Evolutionary conservation across 805 yeast species (phyloP), one percentile per base, ranked within the genome.

Genomic region (Metschnikowia similis): DNA sequence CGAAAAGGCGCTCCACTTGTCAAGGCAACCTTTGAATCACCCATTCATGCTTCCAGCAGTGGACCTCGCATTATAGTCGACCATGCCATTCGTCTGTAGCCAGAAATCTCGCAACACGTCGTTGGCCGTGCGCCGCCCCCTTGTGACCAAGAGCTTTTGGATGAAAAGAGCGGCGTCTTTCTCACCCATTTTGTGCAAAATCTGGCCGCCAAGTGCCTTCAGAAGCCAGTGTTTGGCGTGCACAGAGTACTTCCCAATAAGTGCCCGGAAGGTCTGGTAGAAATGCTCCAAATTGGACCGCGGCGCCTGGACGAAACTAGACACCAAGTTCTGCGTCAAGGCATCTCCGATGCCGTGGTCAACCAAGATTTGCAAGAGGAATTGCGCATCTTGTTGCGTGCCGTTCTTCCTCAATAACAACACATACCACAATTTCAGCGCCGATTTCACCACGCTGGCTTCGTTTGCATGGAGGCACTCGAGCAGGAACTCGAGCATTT

Each of bases 61-160:
- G 21, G 4, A 4, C 34, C 45, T 41, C 28, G 38, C 4, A 29
- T 53, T 56, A 50, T 64, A 80, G 48, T 79, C 80, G 5, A 75
- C 65, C 47, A 82, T 63, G 1, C 85, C 84, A 54, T 84, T 85
- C 26, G 75, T 71, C 29, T 76, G 74, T 21, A 84, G 65, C 91
- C 91, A 86, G 65, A 84, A 82, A 46, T 76, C 79, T 49, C 82
- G 77, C 10, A 86, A 67, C 0, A 82, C 72, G 17, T 76, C 82
- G 45, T 80, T 76, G 2, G 85, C 83, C 36, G 76, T 76, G 56
- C 89, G 70, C 37, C 80, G 80, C 2, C 91, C 91, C 58, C 89
- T 75, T 0, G 89, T 84, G 1, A 83, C 51, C 64, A 81, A 59
- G 30, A 86, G 56, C 60, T 82, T 83, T 54, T 77, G 81, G 17